Base-by-base conservation (phyloP, 768 basidiomycete genomes). In the Ramaria sp. region DNA sequence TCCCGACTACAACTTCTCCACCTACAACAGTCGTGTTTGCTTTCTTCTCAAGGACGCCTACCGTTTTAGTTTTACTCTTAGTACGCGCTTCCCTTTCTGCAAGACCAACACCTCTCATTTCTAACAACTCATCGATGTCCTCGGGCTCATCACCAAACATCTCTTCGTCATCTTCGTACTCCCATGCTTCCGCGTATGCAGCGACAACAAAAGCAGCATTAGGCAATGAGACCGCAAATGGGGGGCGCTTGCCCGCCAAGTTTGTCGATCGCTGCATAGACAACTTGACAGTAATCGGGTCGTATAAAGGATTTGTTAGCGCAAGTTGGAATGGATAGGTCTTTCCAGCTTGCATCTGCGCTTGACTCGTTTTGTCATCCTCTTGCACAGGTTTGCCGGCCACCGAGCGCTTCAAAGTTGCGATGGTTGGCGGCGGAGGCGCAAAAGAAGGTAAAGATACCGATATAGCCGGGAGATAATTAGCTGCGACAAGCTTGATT, bases 181-280 rank as follows among this genome's bases (percentile, higher is more conserved):
- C 93, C 95, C 95, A 98, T 32, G 90, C 91, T 65, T 98, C 96
- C 16, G 91, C 91, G 63, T 87, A 94, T 2, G 95, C 88, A 13
- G 86, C 83, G 45, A 98, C 80, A 5, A 86, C 73, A 65, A 99
- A 95, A 8, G 82, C 70, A 0, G 78, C 71, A 10, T 81, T 82
- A 0, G 91, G 94, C 2, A 98, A 71, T 9, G 84, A 82, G 5
- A 95, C 74, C 1, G 82, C 85, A 63, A 88, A 95, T 1, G 86
- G 83, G 41, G 83, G 81, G 4, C 83, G 76, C 12, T 78, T 39
- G 12, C 60, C 54, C 2, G 59, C 44, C 18, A 59, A 30, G 12
- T 77, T 69, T 53, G 81, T 77, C 60, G 83, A 72, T 24, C 85
- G 77, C 61, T 86, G 86, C 1, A 88, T 84, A 12, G 83, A 84